These are phyloP conservation scores for Fusarium concolor DNA, from an alignment of 2,329 filamentous ascomycete genomes.

Conservation along the genomic window DNA sequence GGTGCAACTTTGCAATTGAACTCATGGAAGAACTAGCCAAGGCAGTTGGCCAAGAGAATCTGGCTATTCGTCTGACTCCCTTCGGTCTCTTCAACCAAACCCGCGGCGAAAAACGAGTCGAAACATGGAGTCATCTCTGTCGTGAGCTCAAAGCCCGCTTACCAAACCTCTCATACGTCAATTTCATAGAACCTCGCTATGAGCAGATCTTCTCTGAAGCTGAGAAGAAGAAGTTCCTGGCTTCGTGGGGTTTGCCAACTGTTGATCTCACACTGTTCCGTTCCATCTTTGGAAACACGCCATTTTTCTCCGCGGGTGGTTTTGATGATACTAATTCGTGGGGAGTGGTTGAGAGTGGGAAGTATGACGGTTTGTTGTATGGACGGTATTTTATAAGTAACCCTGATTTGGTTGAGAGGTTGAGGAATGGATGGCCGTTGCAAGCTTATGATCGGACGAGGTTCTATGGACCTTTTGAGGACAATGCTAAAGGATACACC, in stretches of 20 bases:
- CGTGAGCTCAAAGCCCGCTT: slow-evolving; percentile 58
- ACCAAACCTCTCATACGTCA: slow-evolving; percentile 63
- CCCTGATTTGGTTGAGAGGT: slow-evolving; percentile 59
- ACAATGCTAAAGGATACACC: slow-evolving; percentile 50
- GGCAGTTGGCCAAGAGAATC: slow-evolving; percentile 58
- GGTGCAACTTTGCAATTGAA: slow-evolving; percentile 65
- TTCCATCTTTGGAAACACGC: slow-evolving; percentile 62
- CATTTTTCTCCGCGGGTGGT: slow-evolving; percentile 67
- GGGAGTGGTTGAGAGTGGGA: slow-evolving; percentile 57
- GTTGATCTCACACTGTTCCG: slow-evolving; percentile 62
- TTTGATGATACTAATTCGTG: slow-evolving; percentile 63
- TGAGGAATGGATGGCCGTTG: slow-evolving; percentile 55
- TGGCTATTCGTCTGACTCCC: slow-evolving; percentile 60
- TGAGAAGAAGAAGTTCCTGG: slow-evolving; percentile 62
- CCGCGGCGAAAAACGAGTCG: slow-evolving; percentile 61
- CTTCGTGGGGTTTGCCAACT: slow-evolving; percentile 59
- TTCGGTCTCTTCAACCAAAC: slow-evolving; percentile 65
- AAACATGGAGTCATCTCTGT: slow-evolving; percentile 65
- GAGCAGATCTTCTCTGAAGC: slow-evolving; percentile 63
- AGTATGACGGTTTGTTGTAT: slow-evolving; percentile 60
- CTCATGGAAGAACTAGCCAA: slow-evolving; percentile 60
- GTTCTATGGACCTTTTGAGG: slow-evolving; percentile 57
- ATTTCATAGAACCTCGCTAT: slow-evolving; percentile 66
- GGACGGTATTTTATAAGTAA: slow-evolving; percentile 62
- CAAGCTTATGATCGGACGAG: slow-evolving; percentile 56